Percentiles rank a stretch among this genome's conserved stretches.
Evolutionary conservation across 2,329 filamentous ascomycete genomes (phyloP).

Genomic region (Drechslera avenae): DNA sequence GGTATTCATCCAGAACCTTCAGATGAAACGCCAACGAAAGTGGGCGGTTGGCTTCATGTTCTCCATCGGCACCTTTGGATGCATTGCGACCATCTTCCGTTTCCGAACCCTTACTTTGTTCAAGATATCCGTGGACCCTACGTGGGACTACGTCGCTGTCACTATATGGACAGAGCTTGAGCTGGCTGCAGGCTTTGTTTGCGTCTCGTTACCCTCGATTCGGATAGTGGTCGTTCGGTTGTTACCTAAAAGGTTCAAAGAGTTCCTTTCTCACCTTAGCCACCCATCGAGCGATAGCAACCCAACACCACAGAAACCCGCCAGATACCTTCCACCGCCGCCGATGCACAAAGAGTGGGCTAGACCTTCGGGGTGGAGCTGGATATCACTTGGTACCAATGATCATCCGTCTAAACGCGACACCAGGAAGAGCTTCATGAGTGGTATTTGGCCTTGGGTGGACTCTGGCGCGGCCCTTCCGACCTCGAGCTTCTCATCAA

Average conservation of each 20-base stretch:
- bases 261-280: constrained; percentile 15
- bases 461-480: constrained; percentile 2
- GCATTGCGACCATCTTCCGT: constrained; percentile 35
- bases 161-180: constrained; percentile 36
- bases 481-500: constrained; percentile 1
- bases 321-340: not conserved
- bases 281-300: constrained; percentile 7
- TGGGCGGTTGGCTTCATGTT: constrained; percentile 35
- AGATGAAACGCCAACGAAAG: constrained; percentile 29
- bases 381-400: constrained; percentile 5
- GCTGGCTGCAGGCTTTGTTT: constrained; percentile 28
- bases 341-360: constrained; percentile 9
- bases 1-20: constrained; percentile 26
- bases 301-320: not conserved
- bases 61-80: constrained; percentile 33
- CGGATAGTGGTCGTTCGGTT: constrained; percentile 25
- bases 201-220: constrained; percentile 32
- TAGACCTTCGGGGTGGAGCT: constrained; percentile 14
- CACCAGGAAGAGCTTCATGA: constrained; percentile 10
- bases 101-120: constrained; percentile 28
- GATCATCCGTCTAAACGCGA: not conserved
- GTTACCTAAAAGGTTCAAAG: constrained; percentile 15
- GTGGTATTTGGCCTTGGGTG: constrained; percentile 11
- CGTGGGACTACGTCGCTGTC: constrained; percentile 33
- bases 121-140: constrained; percentile 33